phyloP scores from a whole-genome alignment of 2,329 filamentous ascomycete genomes.

The Hymenoscyphus fraxineus region DNA sequence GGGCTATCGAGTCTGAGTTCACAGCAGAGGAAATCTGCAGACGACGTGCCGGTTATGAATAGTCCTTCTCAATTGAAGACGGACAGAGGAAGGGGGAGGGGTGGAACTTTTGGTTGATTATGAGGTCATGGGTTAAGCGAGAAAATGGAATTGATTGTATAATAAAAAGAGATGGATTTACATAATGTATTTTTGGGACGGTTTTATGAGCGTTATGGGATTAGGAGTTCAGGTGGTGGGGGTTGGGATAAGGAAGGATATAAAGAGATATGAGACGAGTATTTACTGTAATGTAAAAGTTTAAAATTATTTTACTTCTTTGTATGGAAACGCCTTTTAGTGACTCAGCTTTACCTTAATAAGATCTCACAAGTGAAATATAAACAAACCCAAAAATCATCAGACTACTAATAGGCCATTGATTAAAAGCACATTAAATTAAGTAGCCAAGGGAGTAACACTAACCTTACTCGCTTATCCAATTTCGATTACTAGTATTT shows the following conservation, averaged over 20 bases:
- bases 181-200: neutral
- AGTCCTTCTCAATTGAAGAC: neutral
- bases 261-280: no score
- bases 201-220: neutral
- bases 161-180: neutral
- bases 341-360: no score
- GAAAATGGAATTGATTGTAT: neutral
- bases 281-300: neutral
- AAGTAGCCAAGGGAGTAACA: no score
- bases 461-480: no score
- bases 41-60: slow-evolving; percentile 3
- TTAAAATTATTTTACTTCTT: neutral
- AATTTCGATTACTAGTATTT: no score
- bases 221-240: neutral
- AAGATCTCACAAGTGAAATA: no score
- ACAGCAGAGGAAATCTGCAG: neutral
- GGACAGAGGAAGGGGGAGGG: slow-evolving; percentile 8
- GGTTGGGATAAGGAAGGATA: neutral
- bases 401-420: no score
- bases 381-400: no score
- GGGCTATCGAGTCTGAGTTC: no score
- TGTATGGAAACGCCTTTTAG: neutral
- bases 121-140: neutral
- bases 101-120: slow-evolving; percentile 1
- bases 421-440: no score